phyloP scores from a whole-genome alignment of 208 protist genomes.

The Leishmania gerbilli region DNA sequence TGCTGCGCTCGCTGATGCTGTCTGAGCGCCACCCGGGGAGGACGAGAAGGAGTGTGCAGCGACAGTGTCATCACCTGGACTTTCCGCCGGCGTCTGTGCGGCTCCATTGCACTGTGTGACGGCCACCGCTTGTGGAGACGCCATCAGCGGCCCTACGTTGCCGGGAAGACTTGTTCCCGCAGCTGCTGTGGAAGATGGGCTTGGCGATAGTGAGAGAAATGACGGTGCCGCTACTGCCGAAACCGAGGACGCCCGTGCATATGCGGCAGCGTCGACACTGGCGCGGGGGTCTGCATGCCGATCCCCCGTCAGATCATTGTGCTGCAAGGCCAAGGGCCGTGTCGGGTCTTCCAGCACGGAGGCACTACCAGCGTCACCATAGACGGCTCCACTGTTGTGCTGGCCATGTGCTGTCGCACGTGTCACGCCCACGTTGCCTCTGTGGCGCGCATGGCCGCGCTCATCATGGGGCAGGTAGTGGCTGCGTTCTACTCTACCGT shows the following conservation, averaged over 20 bases:
- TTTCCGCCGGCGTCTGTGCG: background rate
- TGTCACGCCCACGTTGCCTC: background rate
- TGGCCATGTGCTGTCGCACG: background rate
- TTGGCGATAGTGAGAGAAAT: background rate
- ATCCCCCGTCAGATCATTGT: slow-evolving; percentile 7
- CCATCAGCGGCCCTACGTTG: background rate
- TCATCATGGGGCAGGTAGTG: background rate
- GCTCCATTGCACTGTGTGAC: background rate
- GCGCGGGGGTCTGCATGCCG: background rate
- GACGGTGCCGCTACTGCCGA: background rate
- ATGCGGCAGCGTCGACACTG: background rate
- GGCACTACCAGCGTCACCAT: background rate
- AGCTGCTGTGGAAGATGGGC: background rate
- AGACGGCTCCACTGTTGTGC: background rate
- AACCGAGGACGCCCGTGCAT: background rate
- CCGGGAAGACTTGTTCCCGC: background rate
- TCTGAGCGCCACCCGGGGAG: background rate
- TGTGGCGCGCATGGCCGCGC: background rate
- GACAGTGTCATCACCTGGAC: background rate
- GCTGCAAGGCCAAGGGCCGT: slow-evolving; percentile 5
- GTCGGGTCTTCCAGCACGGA: slow-evolving; percentile 3
- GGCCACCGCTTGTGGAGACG: background rate
- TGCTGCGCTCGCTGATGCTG: background rate
- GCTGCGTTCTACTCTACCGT: background rate
- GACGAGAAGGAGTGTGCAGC: background rate